Evolutionary conservation across 306 rosid genomes (phyloP).

Genomic region (Prunus davidiana): DNA sequence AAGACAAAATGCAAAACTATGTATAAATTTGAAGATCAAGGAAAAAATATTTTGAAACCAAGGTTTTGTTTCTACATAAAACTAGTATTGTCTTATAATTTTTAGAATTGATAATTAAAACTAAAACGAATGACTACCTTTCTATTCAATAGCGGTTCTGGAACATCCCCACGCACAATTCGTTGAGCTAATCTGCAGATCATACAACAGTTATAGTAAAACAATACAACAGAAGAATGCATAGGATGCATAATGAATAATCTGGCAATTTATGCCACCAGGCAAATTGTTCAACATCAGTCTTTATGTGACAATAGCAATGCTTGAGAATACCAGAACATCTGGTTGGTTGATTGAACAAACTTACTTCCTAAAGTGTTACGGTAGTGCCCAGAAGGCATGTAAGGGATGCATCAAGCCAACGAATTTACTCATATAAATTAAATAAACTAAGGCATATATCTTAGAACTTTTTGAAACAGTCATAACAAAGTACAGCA

Average conservation of each 20-base stretch:
- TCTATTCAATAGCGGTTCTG: conserved; percentile 85
- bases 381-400: not conserved
- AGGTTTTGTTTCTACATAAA: not conserved
- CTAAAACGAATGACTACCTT: conserved; percentile 46
- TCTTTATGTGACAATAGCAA: not conserved
- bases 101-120: not conserved
- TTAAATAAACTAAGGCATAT: not conserved
- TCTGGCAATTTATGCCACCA: not conserved
- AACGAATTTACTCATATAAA: not conserved
- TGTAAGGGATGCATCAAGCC: not conserved
- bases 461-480: not conserved
- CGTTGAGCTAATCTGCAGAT: conserved; percentile 89
- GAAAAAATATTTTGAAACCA: not conserved
- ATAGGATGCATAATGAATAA: not conserved
- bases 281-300: not conserved
- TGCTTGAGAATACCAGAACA: not conserved
- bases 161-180: conserved; percentile 96
- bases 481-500: not conserved
- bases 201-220: not conserved
- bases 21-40: conserved; percentile 5
- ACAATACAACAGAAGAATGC: not conserved
- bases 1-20: conserved; percentile 14
- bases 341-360: not conserved
- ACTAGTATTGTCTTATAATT: not conserved
- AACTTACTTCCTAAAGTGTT: not conserved